Evolutionary conservation across 768 basidiomycete genomes (phyloP).

Genomic region (Leucosporidium scottii): DNA sequence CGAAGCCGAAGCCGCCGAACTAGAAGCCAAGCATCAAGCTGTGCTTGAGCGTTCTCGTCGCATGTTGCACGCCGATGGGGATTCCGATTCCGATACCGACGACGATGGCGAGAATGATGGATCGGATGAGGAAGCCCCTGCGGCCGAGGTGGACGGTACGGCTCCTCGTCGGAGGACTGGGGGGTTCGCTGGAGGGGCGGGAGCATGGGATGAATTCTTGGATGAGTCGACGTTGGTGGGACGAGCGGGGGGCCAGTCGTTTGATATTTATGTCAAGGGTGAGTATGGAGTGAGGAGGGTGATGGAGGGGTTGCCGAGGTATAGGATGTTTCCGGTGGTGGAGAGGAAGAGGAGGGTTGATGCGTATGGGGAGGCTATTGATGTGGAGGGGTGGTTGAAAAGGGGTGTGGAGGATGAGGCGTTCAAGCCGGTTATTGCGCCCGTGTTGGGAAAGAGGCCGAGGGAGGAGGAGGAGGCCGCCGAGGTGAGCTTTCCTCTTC

Average conservation of each 20-base stretch:
- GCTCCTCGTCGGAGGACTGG: constrained; percentile 40
- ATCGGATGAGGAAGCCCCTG: constrained; percentile 55
- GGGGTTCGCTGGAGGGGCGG: constrained; percentile 20
- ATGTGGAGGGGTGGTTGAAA: constrained; percentile 91
- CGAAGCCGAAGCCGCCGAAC: constrained; percentile 69
- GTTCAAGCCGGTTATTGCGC: constrained; percentile 51
- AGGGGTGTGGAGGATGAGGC: constrained; percentile 85
- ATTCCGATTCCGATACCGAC: constrained; percentile 47
- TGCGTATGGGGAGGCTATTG: constrained; percentile 89
- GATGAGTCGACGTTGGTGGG: constrained; percentile 1
- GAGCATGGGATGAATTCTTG: constrained; percentile 30
- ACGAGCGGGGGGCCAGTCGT: constrained; percentile 58
- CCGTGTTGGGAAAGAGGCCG: constrained; percentile 60
- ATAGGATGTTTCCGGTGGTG: constrained; percentile 94
- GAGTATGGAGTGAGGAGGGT: constrained; percentile 15
- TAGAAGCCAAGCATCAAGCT: constrained; percentile 77
- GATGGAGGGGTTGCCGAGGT: constrained; percentile 47
- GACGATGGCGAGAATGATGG: constrained; percentile 51
- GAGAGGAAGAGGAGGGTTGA: constrained; percentile 89
- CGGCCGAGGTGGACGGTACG: constrained; percentile 31
- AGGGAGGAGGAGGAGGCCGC: constrained; percentile 67
- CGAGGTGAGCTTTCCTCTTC: constrained; percentile 50
- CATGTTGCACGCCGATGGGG: constrained; percentile 90
- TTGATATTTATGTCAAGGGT: constrained; percentile 73
- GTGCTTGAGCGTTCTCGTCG: constrained; percentile 72